Conservation (phyloP, 768 basidiomycete species). For the Tulasnella sp. region DNA sequence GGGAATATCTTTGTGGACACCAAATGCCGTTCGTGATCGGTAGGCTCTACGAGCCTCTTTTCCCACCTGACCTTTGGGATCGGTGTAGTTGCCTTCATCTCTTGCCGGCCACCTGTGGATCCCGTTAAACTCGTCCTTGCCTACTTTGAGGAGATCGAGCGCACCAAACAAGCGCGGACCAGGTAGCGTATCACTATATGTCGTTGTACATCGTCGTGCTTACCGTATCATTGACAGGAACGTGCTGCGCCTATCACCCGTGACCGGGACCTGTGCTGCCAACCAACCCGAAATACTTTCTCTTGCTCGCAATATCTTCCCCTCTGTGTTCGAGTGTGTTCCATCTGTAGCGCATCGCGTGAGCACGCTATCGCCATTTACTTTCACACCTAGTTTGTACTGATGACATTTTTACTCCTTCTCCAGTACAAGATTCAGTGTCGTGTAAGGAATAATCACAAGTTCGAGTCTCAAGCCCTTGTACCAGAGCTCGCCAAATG, state of each 20-base stretch:
- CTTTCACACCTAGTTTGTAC: background rate
- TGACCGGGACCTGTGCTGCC: slow-evolving; percentile 54
- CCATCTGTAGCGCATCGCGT: slow-evolving; percentile 28
- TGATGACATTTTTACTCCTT: background rate
- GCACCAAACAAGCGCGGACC: slow-evolving; percentile 53
- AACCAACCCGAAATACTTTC: slow-evolving; percentile 57
- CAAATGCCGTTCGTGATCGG: slow-evolving; percentile 48
- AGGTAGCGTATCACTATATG: slow-evolving; percentile 33
- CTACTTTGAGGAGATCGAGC: slow-evolving; percentile 50
- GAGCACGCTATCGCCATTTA: slow-evolving; percentile 25
- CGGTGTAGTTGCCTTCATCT: slow-evolving; percentile 59
- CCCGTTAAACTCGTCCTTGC: slow-evolving; percentile 57
- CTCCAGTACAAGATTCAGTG: slow-evolving; percentile 72
- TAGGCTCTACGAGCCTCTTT: background rate
- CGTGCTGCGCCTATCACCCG: slow-evolving; percentile 59
- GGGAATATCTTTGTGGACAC: slow-evolving; percentile 72
- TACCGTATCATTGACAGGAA: slow-evolving; percentile 34
- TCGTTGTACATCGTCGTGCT: background rate
- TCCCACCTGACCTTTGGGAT: background rate
- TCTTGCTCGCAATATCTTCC: slow-evolving; percentile 45
- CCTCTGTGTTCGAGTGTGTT: slow-evolving; percentile 40
- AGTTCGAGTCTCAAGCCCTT: slow-evolving; percentile 44
- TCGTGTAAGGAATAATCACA: slow-evolving; percentile 65
- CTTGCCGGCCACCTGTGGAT: slow-evolving; percentile 66
- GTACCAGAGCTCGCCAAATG: slow-evolving; percentile 60